Base-by-base conservation (phyloP, 371 early-diverging fungal species). In the Haplosporangium sp. region DNA sequence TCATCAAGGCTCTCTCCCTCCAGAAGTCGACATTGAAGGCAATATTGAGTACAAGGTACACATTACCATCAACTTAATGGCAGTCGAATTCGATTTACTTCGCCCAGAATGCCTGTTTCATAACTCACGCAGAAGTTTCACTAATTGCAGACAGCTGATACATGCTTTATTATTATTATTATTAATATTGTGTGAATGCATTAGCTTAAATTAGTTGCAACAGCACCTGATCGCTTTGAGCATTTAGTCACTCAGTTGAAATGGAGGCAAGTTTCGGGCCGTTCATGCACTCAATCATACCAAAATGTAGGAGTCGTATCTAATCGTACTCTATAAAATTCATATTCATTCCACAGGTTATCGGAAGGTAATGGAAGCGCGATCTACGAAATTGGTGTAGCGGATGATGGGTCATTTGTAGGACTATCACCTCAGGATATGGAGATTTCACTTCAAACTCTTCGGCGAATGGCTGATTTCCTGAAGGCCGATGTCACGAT, bases 171-270 rank as follows among this genome's bases (percentile, higher is more conserved):
- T 27, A 27, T 27, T 27, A 27, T 27, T 27, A 27, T 27, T 27
- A 27, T 27, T 27, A 27, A 0, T 27, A 27, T 27, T 27, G 27
- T 27, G 27, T 27, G 27, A 27, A 8, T 55, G 11, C 58, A 48
- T 37, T 66, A 90, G 92, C 88, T 95, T 44, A 95, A 95, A 79
- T 85, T 96, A 57, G 84, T 94, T n/a, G 87, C 92, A 35, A 90
- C 92, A 4, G 85, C 93, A 0, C 82, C 85, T 5, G 91, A 92
- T 65, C 88, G 96, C 8, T 76, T 95, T 42, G 92, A 93, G 64
- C 96, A 96, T 66, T 84, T 97, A 10, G 90, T 95, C n/a, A 96
- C 96, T 2, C 96, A 97, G 85, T 84, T 97, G 69, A 94, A 95
- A 71, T 96, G 96, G 95, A 88, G 97, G 93, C 88, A 63, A 67